These are phyloP conservation scores for Coemansia sp. DNA, from an alignment of 192 early-diverging fungal species.

Conservation along the genomic window DNA sequence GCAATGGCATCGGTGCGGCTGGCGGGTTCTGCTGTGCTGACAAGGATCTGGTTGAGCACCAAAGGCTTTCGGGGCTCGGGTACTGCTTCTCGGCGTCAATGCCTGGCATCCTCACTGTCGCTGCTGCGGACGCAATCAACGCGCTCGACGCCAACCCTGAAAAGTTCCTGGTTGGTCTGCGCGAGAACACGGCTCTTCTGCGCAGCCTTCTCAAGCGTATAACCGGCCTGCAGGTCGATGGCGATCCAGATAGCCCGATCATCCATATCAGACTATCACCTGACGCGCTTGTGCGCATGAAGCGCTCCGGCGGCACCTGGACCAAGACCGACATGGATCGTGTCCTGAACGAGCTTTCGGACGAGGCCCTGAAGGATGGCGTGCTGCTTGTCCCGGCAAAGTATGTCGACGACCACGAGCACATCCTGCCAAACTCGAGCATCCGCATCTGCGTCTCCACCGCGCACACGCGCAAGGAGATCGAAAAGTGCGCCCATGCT, in stretches of 20 bases:
- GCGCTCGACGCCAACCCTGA: slow-evolving; percentile 34
- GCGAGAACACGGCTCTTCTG: slow-evolving; percentile 65
- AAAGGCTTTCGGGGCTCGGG: slow-evolving; percentile 83
- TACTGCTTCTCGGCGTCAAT: slow-evolving; percentile 95
- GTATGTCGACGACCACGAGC: slow-evolving; percentile 84
- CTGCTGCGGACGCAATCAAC: slow-evolving; percentile 79
- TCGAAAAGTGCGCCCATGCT: slow-evolving; percentile 77
- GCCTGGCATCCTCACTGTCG: slow-evolving; percentile 88
- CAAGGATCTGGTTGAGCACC: slow-evolving; percentile 86
- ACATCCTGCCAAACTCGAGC: slow-evolving; percentile 68
- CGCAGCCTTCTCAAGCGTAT: slow-evolving; percentile 59
- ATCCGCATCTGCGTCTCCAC: slow-evolving; percentile 80
- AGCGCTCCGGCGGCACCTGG: slow-evolving; percentile 58
- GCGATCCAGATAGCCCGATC: slow-evolving; percentile 62
- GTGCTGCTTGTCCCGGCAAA: slow-evolving; percentile 85
- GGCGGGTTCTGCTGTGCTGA: slow-evolving; percentile 93
- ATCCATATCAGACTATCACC: slow-evolving; percentile 72
- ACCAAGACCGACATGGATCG: slow-evolving; percentile 51
- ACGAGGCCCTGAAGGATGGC: slow-evolving; percentile 76
- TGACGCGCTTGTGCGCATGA: slow-evolving; percentile 63
- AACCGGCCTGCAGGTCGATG: slow-evolving; percentile 55
- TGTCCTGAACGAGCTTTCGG: slow-evolving; percentile 79
- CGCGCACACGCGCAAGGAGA: slow-evolving; percentile 78
- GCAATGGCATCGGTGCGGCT: slow-evolving; percentile 72
- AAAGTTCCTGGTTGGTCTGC: slow-evolving; percentile 54